Conservation (phyloP, 495 filamentous ascomycete genomes). For the Penicillium arizonense region DNA sequence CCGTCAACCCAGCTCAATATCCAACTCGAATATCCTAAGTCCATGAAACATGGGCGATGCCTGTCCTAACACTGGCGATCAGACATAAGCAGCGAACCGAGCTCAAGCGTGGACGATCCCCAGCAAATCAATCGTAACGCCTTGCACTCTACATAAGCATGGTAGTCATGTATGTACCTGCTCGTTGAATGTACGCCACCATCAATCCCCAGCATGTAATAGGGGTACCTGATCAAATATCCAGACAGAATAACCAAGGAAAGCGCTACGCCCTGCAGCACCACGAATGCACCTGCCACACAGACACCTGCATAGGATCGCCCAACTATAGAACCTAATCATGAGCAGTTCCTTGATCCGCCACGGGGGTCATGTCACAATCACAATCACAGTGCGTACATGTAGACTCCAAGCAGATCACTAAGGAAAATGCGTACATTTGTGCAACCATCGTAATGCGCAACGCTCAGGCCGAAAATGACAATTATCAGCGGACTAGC, state of each 20-base stretch:
- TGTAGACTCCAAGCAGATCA: not conserved
- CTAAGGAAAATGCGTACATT: not conserved
- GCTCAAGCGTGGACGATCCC: not conserved
- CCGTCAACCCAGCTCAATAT: not conserved
- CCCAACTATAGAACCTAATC: conserved; percentile 1
- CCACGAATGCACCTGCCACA: not conserved
- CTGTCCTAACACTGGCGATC: not conserved
- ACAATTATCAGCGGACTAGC: no score
- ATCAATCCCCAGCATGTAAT: not conserved
- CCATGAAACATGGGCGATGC: not conserved
- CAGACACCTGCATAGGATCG: conserved; percentile 1
- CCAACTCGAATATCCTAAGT: not conserved
- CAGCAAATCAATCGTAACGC: not conserved
- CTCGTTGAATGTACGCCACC: not conserved
- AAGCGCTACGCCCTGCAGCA: conserved; percentile 3
- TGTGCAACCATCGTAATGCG: no score
- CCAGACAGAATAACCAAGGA: not conserved
- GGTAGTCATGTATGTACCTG: not conserved
- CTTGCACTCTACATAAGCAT: not conserved
- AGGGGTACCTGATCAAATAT: not conserved
- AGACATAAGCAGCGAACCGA: conserved; percentile 1
- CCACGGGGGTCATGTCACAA: not conserved
- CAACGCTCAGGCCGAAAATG: no score
- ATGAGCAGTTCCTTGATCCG: not conserved
- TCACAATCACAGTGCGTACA: not conserved